phyloP scores from a whole-genome alignment of 2,329 filamentous ascomycete genomes.

The Hirsutella minnesotensis region DNA sequence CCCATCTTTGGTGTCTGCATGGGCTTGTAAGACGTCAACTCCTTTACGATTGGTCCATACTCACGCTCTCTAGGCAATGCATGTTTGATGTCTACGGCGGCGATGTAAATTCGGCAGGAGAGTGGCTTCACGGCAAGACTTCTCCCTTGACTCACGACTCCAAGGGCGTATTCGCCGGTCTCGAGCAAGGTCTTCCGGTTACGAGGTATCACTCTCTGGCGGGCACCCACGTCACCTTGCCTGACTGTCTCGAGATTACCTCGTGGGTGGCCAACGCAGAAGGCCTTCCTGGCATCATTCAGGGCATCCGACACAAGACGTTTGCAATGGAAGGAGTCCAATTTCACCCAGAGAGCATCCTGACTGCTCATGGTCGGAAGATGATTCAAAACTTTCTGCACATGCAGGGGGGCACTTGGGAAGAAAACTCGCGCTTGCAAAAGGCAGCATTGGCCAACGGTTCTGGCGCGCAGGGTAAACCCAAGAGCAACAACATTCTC shows the following conservation, averaged over 20 bases:
- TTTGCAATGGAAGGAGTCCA: constrained; percentile 90
- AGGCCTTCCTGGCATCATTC: constrained; percentile 76
- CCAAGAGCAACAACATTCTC: constrained; percentile 72
- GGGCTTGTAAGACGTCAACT: constrained; percentile 58
- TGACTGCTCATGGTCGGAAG: constrained; percentile 74
- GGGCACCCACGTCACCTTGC: constrained; percentile 78
- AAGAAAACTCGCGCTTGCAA: constrained; percentile 55
- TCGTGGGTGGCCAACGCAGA: constrained; percentile 77
- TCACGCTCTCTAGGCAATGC: constrained; percentile 54
- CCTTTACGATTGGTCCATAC: background rate
- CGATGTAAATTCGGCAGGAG: constrained; percentile 80
- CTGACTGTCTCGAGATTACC: constrained; percentile 74
- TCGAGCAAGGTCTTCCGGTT: constrained; percentile 71
- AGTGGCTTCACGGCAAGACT: constrained; percentile 96
- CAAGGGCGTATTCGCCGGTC: constrained; percentile 80
- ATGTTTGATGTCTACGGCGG: constrained; percentile 92
- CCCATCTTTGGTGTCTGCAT: constrained; percentile 97
- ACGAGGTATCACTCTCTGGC: constrained; percentile 95
- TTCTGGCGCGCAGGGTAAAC: constrained; percentile 13
- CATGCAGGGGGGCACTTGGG: constrained; percentile 86
- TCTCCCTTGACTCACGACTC: constrained; percentile 79
- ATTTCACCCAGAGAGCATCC: constrained; percentile 94
- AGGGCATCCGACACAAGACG: constrained; percentile 91
- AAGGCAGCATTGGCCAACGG: constrained; percentile 22
- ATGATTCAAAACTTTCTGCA: constrained; percentile 91